Percentiles rank a stretch among this genome's conserved stretches.
Conservation (phyloP, 768 basidiomycete species). For the Panaeolus papilionaceus region DNA sequence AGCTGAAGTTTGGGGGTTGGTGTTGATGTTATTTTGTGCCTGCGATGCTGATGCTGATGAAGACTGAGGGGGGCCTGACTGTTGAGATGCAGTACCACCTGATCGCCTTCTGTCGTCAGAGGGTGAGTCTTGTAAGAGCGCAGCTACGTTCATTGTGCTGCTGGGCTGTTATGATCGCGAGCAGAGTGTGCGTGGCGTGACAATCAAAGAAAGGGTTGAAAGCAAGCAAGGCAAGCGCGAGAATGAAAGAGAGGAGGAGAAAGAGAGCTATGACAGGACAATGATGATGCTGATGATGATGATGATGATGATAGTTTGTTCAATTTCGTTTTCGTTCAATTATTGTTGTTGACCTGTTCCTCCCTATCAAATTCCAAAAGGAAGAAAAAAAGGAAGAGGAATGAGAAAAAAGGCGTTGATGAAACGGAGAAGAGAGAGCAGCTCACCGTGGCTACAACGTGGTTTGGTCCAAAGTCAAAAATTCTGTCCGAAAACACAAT, state of each 20-base stretch:
- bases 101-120: conserved; percentile 22
- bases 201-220: neutral
- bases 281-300: conserved; percentile 12
- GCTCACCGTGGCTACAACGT: conserved; percentile 8
- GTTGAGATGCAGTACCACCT: neutral
- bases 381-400: neutral
- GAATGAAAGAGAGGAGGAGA: neutral
- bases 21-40: neutral
- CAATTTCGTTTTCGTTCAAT: neutral
- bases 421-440: neutral
- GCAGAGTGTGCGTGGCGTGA: neutral
- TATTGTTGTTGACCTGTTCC: neutral
- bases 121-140: conserved; percentile 26
- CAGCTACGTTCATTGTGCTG: conserved; percentile 27
- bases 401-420: neutral
- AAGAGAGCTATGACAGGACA: neutral
- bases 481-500: neutral
- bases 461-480: neutral
- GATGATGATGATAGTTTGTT: neutral
- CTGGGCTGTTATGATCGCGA: neutral
- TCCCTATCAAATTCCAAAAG: too few relatives aligned
- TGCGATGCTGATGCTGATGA: conserved; percentile 8
- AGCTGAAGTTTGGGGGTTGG: neutral
- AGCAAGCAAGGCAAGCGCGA: neutral
- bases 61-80: neutral